A percentile compares a stretch with the other conserved stretches of the same genome.
Conservation (phyloP, 176 grass and related monocot genomes). For the Hordeum marinum region DNA sequence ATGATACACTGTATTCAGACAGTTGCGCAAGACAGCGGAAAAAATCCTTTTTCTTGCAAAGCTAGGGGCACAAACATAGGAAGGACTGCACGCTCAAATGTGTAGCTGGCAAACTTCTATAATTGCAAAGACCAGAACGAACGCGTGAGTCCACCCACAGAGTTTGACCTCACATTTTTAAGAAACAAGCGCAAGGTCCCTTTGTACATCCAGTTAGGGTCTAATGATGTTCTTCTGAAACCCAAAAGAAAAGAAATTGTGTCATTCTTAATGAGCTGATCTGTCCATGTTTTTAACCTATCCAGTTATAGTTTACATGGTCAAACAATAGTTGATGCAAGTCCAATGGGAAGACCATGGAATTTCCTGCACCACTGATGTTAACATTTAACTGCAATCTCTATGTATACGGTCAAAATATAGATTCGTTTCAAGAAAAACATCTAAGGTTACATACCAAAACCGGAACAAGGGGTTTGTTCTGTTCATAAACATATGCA, state of each 20-base stretch:
- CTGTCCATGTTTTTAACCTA: not conserved
- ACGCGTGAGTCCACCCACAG: not conserved
- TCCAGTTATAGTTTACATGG: not conserved
- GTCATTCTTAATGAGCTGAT: not conserved
- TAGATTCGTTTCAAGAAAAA: not conserved
- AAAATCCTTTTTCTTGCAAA: no score
- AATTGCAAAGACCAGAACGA: not conserved
- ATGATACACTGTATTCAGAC: no score
- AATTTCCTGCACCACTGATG: not conserved
- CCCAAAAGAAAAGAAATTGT: not conserved
- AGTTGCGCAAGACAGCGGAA: no score
- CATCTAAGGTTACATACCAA: not conserved
- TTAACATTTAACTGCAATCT: no score
- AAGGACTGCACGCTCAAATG: not conserved
- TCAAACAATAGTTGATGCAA: not conserved
- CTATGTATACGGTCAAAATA: no score
- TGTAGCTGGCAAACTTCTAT: not conserved
- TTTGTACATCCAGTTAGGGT: not conserved
- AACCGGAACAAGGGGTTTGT: not conserved
- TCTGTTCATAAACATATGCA: no score
- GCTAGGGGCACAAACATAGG: no score
- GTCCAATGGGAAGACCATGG: not conserved
- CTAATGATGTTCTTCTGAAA: not conserved
- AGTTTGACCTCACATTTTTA: not conserved
- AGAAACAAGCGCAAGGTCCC: not conserved